These are phyloP conservation scores for Dipteronia dyeriana DNA, from an alignment of 345 rosid species.

Conservation along the genomic window DNA sequence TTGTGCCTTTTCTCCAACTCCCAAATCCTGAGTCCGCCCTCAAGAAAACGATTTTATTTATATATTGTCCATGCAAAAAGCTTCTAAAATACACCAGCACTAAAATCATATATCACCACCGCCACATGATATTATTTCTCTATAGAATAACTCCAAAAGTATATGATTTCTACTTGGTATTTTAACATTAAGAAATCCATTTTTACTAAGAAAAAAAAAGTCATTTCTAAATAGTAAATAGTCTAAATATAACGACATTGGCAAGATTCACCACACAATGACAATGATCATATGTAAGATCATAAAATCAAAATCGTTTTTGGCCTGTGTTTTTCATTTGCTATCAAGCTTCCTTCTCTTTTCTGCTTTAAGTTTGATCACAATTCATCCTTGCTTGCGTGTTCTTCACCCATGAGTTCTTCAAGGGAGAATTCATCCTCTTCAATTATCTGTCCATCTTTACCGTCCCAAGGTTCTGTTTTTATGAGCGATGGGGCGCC, in stretches of 20 bases:
- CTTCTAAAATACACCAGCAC: no score
- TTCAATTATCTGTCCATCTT: conserved; percentile 78
- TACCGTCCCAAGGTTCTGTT: conserved; percentile 91
- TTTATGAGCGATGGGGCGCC: conserved; percentile 54
- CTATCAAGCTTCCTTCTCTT: neutral
- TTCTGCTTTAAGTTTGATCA: conserved; percentile 25
- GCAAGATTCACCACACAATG: neutral
- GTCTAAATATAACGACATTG: neutral
- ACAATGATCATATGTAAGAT: neutral
- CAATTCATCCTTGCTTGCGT: conserved; percentile 56
- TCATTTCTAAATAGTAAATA: conserved; percentile 1
- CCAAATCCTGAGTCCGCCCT: no score
- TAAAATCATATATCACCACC: no score
- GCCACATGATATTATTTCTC: neutral
- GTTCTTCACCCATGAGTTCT: conserved; percentile 81
- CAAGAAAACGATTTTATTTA: no score
- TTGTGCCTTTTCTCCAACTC: no score
- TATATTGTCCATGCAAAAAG: no score
- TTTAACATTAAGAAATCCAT: neutral
- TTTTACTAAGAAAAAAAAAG: neutral
- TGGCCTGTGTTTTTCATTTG: neutral
- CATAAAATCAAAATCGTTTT: conserved; percentile 25
- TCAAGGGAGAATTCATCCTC: conserved; percentile 95
- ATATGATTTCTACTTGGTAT: neutral
- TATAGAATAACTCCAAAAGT: neutral